Evolutionary conservation across 2,329 filamentous ascomycete genomes (phyloP).

Genomic region (Mycosphaerelloides madeirae): DNA sequence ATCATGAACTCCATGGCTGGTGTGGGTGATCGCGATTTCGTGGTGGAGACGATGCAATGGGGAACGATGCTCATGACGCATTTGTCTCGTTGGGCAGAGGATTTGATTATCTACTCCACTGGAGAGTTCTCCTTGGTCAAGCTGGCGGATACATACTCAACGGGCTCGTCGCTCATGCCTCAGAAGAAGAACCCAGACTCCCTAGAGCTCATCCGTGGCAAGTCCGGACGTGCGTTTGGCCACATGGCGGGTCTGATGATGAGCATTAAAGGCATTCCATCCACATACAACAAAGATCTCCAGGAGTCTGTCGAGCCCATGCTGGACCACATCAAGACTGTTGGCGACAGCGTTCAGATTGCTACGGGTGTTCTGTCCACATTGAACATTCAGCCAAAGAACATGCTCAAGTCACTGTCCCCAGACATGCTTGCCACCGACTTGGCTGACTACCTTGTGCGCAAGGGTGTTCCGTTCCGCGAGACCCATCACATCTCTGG

Average conservation of each 20-base stretch:
- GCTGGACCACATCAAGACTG: conserved; percentile 76
- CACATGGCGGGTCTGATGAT: conserved; percentile 77
- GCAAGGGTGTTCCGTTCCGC: conserved; percentile 68
- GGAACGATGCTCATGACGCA: conserved; percentile 72
- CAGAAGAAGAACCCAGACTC: conserved; percentile 81
- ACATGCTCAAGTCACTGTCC: conserved; percentile 73
- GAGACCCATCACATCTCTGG: conserved; percentile 77
- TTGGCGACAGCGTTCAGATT: conserved; percentile 76
- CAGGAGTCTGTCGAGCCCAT: conserved; percentile 85
- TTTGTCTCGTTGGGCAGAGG: conserved; percentile 75
- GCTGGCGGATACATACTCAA: conserved; percentile 74
- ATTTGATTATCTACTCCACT: conserved; percentile 77
- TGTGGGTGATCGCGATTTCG: conserved; percentile 74
- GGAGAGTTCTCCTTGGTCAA: conserved; percentile 72
- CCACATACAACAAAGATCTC: conserved; percentile 87
- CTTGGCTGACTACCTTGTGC: conserved; percentile 60
- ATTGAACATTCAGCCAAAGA: conserved; percentile 62
- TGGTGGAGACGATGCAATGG: conserved; percentile 78
- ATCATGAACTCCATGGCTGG: conserved; percentile 73
- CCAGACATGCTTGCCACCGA: conserved; percentile 79
- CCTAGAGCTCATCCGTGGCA: conserved; percentile 71
- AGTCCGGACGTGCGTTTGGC: conserved; percentile 70
- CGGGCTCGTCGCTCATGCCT: conserved; percentile 72
- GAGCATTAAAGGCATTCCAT: conserved; percentile 70
- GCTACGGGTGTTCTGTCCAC: conserved; percentile 76